phyloP scores from a whole-genome alignment of 371 early-diverging fungal species.

The Lichtheimia ramosa region DNA sequence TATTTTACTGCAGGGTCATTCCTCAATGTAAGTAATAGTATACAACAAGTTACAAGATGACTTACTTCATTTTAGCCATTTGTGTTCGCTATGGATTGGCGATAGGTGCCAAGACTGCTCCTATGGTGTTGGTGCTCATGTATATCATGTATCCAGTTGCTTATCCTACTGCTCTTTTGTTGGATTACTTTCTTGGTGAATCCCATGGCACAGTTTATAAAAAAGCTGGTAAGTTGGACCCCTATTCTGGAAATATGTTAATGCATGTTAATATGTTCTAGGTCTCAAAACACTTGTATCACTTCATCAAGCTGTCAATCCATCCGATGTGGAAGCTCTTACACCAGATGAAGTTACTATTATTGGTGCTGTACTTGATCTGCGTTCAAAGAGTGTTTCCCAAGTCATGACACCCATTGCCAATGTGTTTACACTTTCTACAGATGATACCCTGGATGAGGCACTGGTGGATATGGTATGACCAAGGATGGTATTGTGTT shows the following conservation, averaged over 20 bases:
- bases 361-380: conserved; percentile 88
- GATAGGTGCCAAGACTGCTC: conserved; percentile 76
- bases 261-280: neutral
- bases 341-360: conserved; percentile 89
- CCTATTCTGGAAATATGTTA: neutral
- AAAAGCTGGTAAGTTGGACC: conserved; percentile 55
- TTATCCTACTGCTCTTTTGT: conserved; percentile 78
- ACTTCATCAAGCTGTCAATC: conserved; percentile 74
- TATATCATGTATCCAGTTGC: conserved; percentile 67
- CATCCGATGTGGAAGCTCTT: conserved; percentile 73
- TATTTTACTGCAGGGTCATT: conserved; percentile 30
- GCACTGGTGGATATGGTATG: conserved; percentile 57
- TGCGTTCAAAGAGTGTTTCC: conserved; percentile 84
- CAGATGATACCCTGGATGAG: conserved; percentile 68
- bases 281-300: conserved; percentile 91
- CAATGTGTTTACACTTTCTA: conserved; percentile 83
- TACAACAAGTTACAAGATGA: neutral
- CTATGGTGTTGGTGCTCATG: conserved; percentile 25
- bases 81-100: conserved; percentile 75
- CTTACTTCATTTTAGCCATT: conserved; percentile 42
- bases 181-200: conserved; percentile 82
- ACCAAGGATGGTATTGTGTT: neutral
- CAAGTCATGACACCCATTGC: conserved; percentile 89
- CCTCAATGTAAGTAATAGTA: conserved; percentile 36
- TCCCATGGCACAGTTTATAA: conserved; percentile 82